phyloP scores from a whole-genome alignment of 164 flowering plant genomes.

The Nelumbo lutea region DNA sequence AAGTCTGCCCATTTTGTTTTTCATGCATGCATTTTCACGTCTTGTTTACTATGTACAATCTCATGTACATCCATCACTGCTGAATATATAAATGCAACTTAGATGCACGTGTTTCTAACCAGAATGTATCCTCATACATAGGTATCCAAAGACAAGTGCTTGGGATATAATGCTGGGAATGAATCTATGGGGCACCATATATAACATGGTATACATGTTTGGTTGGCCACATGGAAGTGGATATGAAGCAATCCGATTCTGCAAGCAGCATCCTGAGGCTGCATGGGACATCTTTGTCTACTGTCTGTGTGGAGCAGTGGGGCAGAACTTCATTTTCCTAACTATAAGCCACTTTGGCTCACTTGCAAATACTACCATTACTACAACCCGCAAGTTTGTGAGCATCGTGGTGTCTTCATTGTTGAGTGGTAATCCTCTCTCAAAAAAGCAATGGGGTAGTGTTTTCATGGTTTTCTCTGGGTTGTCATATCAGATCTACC shows the following conservation, averaged over 20 bases:
- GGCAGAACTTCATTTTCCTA: conserved; percentile 95
- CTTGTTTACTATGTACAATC: too few relatives aligned
- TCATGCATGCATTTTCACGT: too few relatives aligned
- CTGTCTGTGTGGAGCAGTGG: conserved; percentile 95
- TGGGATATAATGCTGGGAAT: conserved; percentile 99
- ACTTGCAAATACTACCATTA: conserved; percentile 92
- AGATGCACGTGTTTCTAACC: background rate
- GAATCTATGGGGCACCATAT: conserved; percentile 98
- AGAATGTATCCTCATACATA: conserved; percentile 20
- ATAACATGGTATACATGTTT: conserved; percentile 91
- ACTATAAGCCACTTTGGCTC: conserved; percentile 96
- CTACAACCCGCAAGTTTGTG: conserved; percentile 95
- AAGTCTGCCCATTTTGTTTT: too few relatives aligned
- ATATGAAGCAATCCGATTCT: conserved; percentile 72
- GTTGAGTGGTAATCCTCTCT: conserved; percentile 91
- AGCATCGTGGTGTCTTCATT: conserved; percentile 95
- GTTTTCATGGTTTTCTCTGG: conserved; percentile 93
- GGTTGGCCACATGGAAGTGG: conserved; percentile 80
- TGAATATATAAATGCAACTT: background rate
- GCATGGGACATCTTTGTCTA: conserved; percentile 92
- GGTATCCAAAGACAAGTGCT: conserved; percentile 95
- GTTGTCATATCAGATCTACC: conserved; percentile 83
- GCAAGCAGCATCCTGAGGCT: conserved; percentile 90
- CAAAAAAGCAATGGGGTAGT: conserved; percentile 84
- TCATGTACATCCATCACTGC: background rate